Conservation (phyloP, 305 asterid species). For the Salvia sclarea region DNA sequence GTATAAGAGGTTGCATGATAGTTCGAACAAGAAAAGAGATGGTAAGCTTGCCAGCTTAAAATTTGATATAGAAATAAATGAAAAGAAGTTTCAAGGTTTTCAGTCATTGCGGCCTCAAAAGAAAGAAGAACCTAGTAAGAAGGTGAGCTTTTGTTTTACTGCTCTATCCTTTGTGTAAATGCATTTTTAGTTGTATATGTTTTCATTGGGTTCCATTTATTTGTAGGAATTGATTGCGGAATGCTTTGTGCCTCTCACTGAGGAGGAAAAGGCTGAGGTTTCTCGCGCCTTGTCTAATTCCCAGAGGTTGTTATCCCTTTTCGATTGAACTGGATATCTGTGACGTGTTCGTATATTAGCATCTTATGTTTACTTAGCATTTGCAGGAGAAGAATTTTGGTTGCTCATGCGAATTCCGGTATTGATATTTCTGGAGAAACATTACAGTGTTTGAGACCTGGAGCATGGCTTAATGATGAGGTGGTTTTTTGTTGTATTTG, state of each 20-base stretch:
- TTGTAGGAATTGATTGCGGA: constrained; percentile 53
- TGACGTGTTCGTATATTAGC: neutral
- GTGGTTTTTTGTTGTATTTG: constrained; percentile 37
- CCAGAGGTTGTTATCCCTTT: constrained; percentile 38
- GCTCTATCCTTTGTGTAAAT: constrained; percentile 23
- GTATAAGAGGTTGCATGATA: constrained; percentile 40
- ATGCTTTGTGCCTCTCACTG: constrained; percentile 62
- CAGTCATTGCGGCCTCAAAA: constrained; percentile 42
- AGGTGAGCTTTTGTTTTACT: constrained; percentile 35
- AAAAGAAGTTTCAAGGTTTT: constrained; percentile 29
- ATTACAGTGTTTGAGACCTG: constrained; percentile 65
- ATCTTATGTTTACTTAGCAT: constrained; percentile 23
- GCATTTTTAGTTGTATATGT: neutral
- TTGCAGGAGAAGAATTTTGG: constrained; percentile 59
- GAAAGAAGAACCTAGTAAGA: constrained; percentile 42
- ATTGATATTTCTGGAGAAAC: constrained; percentile 69
- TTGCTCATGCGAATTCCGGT: constrained; percentile 57
- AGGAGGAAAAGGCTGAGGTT: constrained; percentile 57
- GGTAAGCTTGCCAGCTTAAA: constrained; percentile 30
- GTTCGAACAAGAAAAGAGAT: constrained; percentile 38
- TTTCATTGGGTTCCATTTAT: constrained; percentile 30
- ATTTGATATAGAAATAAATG: constrained; percentile 40
- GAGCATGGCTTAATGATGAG: constrained; percentile 89
- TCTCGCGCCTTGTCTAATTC: constrained; percentile 41
- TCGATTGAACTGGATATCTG: constrained; percentile 5